These are phyloP conservation scores for Exserohilum rostratum DNA, from an alignment of 2,329 filamentous ascomycete species.

Conservation along the genomic window DNA sequence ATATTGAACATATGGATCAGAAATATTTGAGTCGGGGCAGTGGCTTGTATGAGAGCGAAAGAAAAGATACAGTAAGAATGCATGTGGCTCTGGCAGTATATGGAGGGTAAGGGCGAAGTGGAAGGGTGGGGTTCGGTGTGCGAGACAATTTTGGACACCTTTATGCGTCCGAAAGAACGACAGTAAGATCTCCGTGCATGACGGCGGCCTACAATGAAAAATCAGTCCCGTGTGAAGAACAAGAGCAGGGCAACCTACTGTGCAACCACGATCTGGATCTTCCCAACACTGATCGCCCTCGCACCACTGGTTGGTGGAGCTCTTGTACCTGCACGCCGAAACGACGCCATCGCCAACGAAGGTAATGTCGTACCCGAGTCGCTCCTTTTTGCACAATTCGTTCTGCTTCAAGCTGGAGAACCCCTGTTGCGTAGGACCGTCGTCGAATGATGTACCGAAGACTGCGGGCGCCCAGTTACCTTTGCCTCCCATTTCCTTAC, in stretches of 20 bases:
- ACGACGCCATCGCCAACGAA: constrained; percentile 70
- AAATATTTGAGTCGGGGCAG: constrained; percentile 4
- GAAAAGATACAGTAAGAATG: constrained; percentile 7
- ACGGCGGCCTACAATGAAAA: constrained; percentile 26
- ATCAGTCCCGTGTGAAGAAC: not conserved
- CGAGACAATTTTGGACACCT: not conserved
- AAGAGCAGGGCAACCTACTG: constrained; percentile 62
- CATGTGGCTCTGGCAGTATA: constrained; percentile 7
- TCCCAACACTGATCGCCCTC: constrained; percentile 52
- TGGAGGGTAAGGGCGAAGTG: not conserved
- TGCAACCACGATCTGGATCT: constrained; percentile 70
- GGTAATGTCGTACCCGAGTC: constrained; percentile 79
- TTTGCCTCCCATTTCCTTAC: constrained; percentile 60
- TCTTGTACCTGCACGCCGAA: constrained; percentile 64
- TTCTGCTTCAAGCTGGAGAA: constrained; percentile 89
- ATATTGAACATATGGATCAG: constrained; percentile 33
- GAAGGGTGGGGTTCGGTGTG: not conserved
- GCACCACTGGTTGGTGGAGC: constrained; percentile 68
- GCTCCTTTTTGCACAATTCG: constrained; percentile 69
- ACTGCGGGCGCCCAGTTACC: constrained; percentile 91
- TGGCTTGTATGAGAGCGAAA: constrained; percentile 1
- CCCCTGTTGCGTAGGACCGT: constrained; percentile 56
- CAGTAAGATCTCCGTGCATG: constrained; percentile 29
- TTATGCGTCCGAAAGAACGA: constrained; percentile 39
- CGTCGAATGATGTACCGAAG: constrained; percentile 75